Conservation (phyloP, 2,329 filamentous ascomycete genomes). For the Xylariomycetidae sp. region DNA sequence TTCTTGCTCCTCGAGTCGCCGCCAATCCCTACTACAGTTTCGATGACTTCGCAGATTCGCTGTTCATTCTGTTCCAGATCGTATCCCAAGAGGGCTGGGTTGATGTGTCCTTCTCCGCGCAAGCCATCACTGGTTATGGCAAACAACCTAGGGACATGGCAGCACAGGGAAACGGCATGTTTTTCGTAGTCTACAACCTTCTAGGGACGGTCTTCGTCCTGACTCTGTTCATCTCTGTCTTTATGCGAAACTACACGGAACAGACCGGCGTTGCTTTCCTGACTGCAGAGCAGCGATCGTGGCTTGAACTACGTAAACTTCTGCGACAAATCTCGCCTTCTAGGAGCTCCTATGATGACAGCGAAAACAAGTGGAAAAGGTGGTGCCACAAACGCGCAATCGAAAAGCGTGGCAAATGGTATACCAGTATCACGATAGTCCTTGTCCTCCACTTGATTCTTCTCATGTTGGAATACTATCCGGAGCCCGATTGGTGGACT, state of each 20-base stretch:
- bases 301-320: conserved; percentile 90
- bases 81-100: conserved; percentile 98
- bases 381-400: conserved; percentile 96
- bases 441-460: conserved; percentile 80
- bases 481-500: conserved; percentile 69
- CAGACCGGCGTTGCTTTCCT: conserved; percentile 96
- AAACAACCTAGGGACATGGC: conserved; percentile 66
- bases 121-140: conserved; percentile 73
- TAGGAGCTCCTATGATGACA: conserved; percentile 79
- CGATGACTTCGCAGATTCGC: conserved; percentile 86
- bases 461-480: conserved; percentile 80
- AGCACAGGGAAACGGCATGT: conserved; percentile 80
- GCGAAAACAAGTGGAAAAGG: conserved; percentile 73
- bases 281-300: conserved; percentile 92
- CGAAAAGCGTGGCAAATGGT: conserved; percentile 91
- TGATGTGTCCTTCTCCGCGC: conserved; percentile 81
- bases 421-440: conserved; percentile 71
- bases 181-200: conserved; percentile 95
- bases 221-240: conserved; percentile 96
- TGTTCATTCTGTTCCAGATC: conserved; percentile 98
- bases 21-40: conserved; percentile 85
- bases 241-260: conserved; percentile 99
- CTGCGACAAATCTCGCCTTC: conserved; percentile 91
- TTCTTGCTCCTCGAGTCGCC: conserved; percentile 77
- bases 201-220: conserved; percentile 94